phyloP scores from a whole-genome alignment of 495 filamentous ascomycete genomes.

The Talaromyces trachyspermus region DNA sequence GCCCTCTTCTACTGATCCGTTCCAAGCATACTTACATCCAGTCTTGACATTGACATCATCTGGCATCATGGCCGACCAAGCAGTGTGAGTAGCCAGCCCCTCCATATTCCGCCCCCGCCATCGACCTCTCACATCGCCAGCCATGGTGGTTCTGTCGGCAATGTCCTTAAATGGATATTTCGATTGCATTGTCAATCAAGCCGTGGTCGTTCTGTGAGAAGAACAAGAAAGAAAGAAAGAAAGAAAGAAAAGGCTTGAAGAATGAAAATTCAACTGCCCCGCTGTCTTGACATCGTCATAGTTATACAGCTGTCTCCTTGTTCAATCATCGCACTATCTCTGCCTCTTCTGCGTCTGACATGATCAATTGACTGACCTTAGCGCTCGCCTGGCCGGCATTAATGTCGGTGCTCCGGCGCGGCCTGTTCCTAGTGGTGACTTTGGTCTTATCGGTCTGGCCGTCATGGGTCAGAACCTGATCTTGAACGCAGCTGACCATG shows the following conservation, averaged over 20 bases:
- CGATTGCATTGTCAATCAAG: no score
- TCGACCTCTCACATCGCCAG: background rate
- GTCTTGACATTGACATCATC: constrained; percentile 5
- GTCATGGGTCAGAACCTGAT: constrained; percentile 99
- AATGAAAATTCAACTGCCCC: constrained; percentile 7
- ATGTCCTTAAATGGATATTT: no score
- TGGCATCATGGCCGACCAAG: constrained; percentile 43
- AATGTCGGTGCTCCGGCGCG: constrained; percentile 62
- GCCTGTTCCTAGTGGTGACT: constrained; percentile 59
- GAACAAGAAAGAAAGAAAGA: background rate
- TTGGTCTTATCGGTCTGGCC: constrained; percentile 99
- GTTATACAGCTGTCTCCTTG: constrained; percentile 2
- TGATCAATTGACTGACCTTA: constrained; percentile 57
- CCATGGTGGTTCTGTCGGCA: no score
- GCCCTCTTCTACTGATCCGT: constrained; percentile 1
- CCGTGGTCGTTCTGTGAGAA: no score
- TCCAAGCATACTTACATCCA: constrained; percentile 2
- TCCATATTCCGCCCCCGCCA: constrained; percentile 10
- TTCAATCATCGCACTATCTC: background rate
- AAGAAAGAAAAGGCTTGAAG: background rate
- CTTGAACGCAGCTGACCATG: constrained; percentile 93
- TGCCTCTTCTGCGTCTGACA: constrained; percentile 21
- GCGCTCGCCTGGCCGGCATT: constrained; percentile 81
- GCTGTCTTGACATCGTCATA: no score
- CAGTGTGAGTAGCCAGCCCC: constrained; percentile 45